phyloP scores from a whole-genome alignment of 192 early-diverging fungal species.

The Umbelopsis vinacea region DNA sequence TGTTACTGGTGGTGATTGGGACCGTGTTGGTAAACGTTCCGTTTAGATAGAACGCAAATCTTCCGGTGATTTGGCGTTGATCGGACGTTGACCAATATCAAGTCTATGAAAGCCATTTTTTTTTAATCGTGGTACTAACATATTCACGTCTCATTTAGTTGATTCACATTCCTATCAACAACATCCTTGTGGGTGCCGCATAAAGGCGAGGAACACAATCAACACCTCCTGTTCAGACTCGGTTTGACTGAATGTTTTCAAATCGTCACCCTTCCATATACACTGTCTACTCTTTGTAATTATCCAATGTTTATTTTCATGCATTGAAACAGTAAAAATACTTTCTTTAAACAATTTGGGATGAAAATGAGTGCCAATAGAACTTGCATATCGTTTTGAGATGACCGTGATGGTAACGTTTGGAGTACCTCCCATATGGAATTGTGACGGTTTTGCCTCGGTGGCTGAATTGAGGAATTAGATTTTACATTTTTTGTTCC shows the following conservation, averaged over 20 bases:
- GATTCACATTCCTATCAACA: constrained; percentile 99
- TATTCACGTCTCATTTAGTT: constrained; percentile 46
- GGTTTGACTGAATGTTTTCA: background rate
- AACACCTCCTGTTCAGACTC: background rate
- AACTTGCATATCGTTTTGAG: no score
- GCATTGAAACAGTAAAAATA: constrained; percentile 3
- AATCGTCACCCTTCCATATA: background rate
- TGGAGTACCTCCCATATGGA: background rate
- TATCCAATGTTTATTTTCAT: background rate
- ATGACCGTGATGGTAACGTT: background rate
- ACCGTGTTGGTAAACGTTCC: no score
- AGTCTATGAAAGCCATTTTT: background rate
- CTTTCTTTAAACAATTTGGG: background rate
- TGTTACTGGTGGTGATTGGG: background rate
- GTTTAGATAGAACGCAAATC: no score
- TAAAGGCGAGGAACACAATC: constrained; percentile 30
- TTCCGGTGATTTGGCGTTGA: no score
- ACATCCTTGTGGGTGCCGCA: constrained; percentile 88
- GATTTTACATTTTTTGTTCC: constrained; percentile 20
- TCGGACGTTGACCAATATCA: background rate
- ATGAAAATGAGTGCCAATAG: background rate
- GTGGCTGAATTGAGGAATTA: constrained; percentile 8
- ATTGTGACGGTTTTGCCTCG: constrained; percentile 13
- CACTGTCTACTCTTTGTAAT: constrained; percentile 5
- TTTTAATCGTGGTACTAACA: background rate